Percentiles rank a stretch among this genome's conserved stretches.
phyloP scores from a whole-genome alignment of 2,329 filamentous ascomycete species.

The Lachnellula arida region DNA sequence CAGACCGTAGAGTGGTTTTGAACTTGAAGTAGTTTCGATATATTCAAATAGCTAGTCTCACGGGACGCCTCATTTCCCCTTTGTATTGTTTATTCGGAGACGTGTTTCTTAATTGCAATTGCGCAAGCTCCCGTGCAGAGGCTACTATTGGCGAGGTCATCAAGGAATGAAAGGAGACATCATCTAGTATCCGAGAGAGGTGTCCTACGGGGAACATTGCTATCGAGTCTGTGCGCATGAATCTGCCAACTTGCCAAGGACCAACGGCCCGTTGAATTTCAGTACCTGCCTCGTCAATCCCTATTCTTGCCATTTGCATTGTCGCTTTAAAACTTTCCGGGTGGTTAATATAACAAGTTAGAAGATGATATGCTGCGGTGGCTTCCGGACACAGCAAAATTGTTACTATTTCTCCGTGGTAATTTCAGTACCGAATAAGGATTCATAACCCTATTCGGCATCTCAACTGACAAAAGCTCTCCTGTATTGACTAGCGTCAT shows the following conservation, averaged over 20 bases:
- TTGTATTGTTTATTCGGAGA: no score
- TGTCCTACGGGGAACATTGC: neutral
- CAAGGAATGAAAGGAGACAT: no score
- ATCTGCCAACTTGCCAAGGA: constrained; percentile 1
- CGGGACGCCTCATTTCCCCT: no score
- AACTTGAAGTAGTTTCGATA: no score
- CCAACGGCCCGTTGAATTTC: neutral
- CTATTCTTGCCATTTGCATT: neutral
- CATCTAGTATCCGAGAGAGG: neutral
- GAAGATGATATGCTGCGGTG: neutral
- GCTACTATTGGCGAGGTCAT: neutral
- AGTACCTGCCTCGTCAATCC: neutral
- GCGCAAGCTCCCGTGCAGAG: no score
- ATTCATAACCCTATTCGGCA: neutral
- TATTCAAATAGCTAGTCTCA: no score
- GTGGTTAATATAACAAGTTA: neutral
- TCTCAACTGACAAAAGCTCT: neutral
- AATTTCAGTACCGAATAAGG: neutral
- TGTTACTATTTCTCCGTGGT: neutral
- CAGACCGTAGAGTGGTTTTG: no score
- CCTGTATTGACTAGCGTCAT: neutral
- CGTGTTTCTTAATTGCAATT: no score
- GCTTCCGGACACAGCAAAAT: neutral
- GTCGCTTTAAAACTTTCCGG: neutral
- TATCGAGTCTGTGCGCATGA: neutral